Evolutionary conservation across 164 flowering plant species (phyloP), one percentile per base, ranked within the genome.

Genomic region (Sextonia rubra): DNA sequence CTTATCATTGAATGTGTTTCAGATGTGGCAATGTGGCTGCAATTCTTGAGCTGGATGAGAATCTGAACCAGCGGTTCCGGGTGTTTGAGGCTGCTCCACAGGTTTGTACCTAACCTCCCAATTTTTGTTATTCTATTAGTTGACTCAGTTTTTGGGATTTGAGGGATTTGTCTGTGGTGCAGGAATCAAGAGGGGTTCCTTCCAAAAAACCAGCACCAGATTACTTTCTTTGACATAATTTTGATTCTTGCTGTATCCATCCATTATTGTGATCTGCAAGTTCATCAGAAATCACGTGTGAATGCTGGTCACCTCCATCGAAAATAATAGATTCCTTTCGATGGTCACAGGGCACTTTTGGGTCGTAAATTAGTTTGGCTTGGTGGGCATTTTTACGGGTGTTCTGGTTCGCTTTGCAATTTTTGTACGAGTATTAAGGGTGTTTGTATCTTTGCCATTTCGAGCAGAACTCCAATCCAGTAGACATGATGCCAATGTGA

Each of bases 1-100:
- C 68, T 58, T 12, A 18, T 65, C 71, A 52, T 73, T 81, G 71
- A 47, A 60, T 78, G 52, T 69, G 8, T 73, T 84, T 76, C 89
- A 96, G 99, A 88, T 96, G 99, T 71, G 99, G 99, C 58, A 96
- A 96, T 85, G 97, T 96, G 62, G 99, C 99, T 78, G 98, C 99
- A 7, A 93, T 96, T 76, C 97, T 96, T 66, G 97, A 93, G 86
- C 86, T 96, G 77, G 97, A 96, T 74, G 99, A 90, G 81, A 96
- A 91, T 80, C 91, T 93, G 58, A 87, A 90, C 79, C 87, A 90
- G 80, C 80, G 87, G 81, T 93, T 96, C 66, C 94, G 93, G 18
- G 99, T 96, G 58, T 96, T 96, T 81, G 96, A 96, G 72, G 99
- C 98, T 52, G 99, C 99, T 58, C 97, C 98, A 63, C 97, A 91